Evolutionary conservation across 148 eudicot species (phyloP).

Genomic region (Gaultheria prostrata): DNA sequence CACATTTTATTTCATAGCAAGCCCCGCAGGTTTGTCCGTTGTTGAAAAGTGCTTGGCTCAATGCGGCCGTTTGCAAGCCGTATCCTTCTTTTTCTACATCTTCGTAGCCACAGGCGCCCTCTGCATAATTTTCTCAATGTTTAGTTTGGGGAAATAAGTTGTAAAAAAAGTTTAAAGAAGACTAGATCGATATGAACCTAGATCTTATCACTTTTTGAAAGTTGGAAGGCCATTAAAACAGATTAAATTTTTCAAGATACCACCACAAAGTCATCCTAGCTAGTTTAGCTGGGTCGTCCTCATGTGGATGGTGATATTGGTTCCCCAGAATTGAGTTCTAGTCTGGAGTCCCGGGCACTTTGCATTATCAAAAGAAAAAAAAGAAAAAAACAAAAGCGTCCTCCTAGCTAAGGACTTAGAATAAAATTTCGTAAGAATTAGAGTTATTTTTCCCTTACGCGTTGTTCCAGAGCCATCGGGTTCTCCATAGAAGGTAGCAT

Average conservation of each 20-base stretch:
- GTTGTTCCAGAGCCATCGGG: slow-evolving; percentile 64
- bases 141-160: background rate
- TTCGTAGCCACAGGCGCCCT: slow-evolving; percentile 73
- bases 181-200: background rate
- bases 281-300: too few relatives aligned
- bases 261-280: too few relatives aligned
- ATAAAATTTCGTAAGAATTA: background rate
- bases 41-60: slow-evolving; percentile 57
- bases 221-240: too few relatives aligned
- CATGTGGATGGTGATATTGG: too few relatives aligned
- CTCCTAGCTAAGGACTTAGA: background rate
- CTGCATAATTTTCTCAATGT: slow-evolving; percentile 19
- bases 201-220: too few relatives aligned
- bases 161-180: background rate
- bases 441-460: slow-evolving; percentile 30
- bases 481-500: slow-evolving; percentile 79
- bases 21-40: slow-evolving; percentile 66
- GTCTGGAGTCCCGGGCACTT: background rate
- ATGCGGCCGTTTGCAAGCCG: slow-evolving; percentile 50
- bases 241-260: background rate
- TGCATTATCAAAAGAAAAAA: background rate
- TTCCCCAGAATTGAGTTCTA: too few relatives aligned
- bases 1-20: slow-evolving; percentile 62
- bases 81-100: slow-evolving; percentile 39
- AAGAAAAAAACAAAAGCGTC: background rate